Evolutionary conservation across 192 early-diverging fungal species (phyloP).

Genomic region (Umbelopsis ramanniana): DNA sequence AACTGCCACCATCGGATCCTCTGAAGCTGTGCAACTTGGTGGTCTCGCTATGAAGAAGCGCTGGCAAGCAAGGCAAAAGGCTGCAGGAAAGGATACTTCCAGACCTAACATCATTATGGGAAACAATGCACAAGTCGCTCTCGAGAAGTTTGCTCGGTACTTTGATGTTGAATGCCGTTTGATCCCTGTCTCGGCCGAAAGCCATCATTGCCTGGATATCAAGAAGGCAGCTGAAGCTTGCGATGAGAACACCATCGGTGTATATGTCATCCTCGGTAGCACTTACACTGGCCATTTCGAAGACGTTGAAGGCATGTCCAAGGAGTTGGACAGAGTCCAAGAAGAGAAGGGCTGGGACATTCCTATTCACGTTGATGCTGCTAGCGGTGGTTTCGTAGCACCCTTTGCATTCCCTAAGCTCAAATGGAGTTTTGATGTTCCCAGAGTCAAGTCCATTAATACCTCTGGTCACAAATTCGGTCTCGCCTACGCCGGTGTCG

Average conservation of each 20-base stretch:
- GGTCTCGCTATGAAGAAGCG: slow-evolving; percentile 70
- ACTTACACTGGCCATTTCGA: slow-evolving; percentile 79
- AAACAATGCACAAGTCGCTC: slow-evolving; percentile 69
- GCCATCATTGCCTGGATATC: slow-evolving; percentile 54
- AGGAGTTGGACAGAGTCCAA: slow-evolving; percentile 58
- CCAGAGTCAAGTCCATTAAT: slow-evolving; percentile 68
- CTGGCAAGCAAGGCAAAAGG: slow-evolving; percentile 59
- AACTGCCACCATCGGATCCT: slow-evolving; percentile 65
- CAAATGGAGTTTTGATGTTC: slow-evolving; percentile 65
- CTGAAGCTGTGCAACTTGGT: slow-evolving; percentile 71
- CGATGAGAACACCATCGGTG: slow-evolving; percentile 78
- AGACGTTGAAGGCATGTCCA: slow-evolving; percentile 54
- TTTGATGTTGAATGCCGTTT: slow-evolving; percentile 78
- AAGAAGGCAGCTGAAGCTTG: slow-evolving; percentile 56
- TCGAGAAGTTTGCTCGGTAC: slow-evolving; percentile 74
- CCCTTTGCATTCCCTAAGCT: slow-evolving; percentile 72
- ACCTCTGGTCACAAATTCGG: slow-evolving; percentile 78
- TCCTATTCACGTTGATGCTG: slow-evolving; percentile 75
- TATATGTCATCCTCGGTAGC: slow-evolving; percentile 67
- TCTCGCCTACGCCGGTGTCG: slow-evolving; percentile 68
- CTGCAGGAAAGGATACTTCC: slow-evolving; percentile 58
- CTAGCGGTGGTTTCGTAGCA: slow-evolving; percentile 72
- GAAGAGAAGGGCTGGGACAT: slow-evolving; percentile 58
- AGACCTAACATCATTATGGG: slow-evolving; percentile 69
- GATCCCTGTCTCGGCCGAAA: slow-evolving; percentile 59